Base-by-base conservation (phyloP, 164 flowering plant species). In the Paratinospora sagittata region DNA sequence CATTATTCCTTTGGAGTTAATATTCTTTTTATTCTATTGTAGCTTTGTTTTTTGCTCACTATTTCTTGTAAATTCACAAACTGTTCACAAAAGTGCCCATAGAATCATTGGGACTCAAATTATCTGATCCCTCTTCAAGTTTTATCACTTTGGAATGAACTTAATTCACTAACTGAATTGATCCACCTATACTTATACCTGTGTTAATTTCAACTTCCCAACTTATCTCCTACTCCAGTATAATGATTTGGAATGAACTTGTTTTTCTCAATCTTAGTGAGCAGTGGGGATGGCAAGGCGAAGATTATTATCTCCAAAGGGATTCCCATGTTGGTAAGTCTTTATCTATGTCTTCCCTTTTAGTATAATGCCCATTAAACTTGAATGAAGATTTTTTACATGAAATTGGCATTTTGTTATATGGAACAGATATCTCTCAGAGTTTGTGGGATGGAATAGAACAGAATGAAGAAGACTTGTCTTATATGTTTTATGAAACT, bases 401-500 rank as follows among this genome's bases (percentile, higher is more conserved):
- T 60, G 27, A 30, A 11, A 30, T 72, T 55, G 49, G 17, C 47
- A 5, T 12, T 34, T 14, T 71, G 63, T 71, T 70, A 71, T 57
- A 62, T 68, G 39, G 61, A 70, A 72, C 82, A 85, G 93, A 84
- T 19, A 72, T 78, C 27, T 70, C 90, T 66, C 68, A 74, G 47
- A 72, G 65, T 67, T 45, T 77, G 11, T 87, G 88, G 88, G 79
- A 82, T 72, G 88, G 75, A 70, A 88, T 76, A 30, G 3, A 45
- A 65, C 78, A 82, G 61, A 82, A 83, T 75, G 82, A 77, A 75
- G 90, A 86, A 77, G 86, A 83, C 68, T 63, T 86, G 6, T 86
- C 88, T 41, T 85, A 79, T 75, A 81, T 89, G 85, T 78, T 86
- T 62, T 88, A 89, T 30, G 91, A 83, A 74, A 79, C 89, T 19